A percentile compares a stretch with the other conserved stretches of the same genome.
These are phyloP conservation scores for Ophioceras dolichostomum DNA, from an alignment of 2,329 filamentous ascomycete species.

Conservation along the genomic window DNA sequence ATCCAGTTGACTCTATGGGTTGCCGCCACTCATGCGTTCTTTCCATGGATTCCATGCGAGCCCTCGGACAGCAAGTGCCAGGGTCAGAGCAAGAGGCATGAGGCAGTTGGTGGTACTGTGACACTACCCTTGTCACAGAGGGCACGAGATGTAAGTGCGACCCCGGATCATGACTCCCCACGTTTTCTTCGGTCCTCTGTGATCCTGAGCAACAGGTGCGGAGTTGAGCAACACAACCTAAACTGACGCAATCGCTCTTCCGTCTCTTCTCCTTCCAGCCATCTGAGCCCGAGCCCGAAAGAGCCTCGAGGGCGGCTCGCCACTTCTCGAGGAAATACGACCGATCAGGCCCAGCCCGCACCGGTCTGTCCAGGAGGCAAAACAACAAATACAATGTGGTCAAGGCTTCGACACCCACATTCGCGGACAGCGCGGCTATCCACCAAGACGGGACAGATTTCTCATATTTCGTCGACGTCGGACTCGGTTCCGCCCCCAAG, in stretches of 20 bases:
- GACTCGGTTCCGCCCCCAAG: constrained; percentile 41
- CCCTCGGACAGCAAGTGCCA: constrained; percentile 11
- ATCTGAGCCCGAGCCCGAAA: not conserved
- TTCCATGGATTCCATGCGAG: constrained; percentile 26
- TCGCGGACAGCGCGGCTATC: constrained; percentile 39
- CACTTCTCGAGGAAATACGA: constrained; percentile 1
- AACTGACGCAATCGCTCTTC: too few relatives aligned
- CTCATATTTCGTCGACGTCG: constrained; percentile 49
- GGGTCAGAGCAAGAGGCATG: constrained; percentile 6
- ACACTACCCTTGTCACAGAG: constrained; percentile 29
- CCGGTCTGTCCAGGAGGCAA: constrained; percentile 24
- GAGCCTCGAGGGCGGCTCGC: not conserved
- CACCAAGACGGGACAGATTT: constrained; percentile 54
- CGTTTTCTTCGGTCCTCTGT: too few relatives aligned
- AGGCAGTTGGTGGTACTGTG: constrained; percentile 11
- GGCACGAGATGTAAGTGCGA: constrained; percentile 18
- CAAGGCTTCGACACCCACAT: constrained; percentile 27
- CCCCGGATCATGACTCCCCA: not conserved
- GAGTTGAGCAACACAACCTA: too few relatives aligned
- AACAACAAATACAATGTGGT: constrained; percentile 35
- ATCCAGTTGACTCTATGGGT: constrained; percentile 36
- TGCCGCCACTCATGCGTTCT: constrained; percentile 33
- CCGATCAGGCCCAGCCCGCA: constrained; percentile 5
- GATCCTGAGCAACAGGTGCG: too few relatives aligned
- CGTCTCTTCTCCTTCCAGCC: too few relatives aligned